A percentile compares a stretch with the other conserved stretches of the same genome.
phyloP scores from a whole-genome alignment of 306 rosid species.

The Trichosanthes truncata region DNA sequence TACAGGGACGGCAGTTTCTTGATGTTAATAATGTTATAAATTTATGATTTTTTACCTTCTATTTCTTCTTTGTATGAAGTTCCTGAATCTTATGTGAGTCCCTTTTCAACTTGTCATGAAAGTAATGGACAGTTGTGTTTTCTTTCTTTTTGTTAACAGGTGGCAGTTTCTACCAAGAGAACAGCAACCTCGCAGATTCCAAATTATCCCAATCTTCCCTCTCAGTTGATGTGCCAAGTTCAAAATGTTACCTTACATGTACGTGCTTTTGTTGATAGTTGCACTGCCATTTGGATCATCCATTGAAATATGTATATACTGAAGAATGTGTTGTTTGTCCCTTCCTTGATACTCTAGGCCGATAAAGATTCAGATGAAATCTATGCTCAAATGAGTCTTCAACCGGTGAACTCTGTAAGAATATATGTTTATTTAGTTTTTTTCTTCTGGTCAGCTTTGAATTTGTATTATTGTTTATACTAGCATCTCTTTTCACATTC shows the following conservation, averaged over 20 bases:
- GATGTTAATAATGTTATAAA: not conserved
- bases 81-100: not conserved
- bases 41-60: not conserved
- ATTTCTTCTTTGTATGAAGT: not conserved
- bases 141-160: constrained; percentile 26
- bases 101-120: not conserved
- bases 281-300: not conserved
- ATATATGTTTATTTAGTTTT: not conserved
- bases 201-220: constrained; percentile 78
- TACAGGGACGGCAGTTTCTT: not conserved
- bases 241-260: constrained; percentile 83
- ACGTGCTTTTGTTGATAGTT: constrained; percentile 13
- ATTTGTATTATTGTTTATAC: not conserved
- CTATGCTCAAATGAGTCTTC: constrained; percentile 94
- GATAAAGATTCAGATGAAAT: constrained; percentile 95
- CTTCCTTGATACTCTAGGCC: constrained; percentile 39
- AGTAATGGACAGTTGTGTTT: not conserved
- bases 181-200: constrained; percentile 91
- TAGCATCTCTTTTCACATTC: not conserved
- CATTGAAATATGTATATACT: not conserved
- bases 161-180: constrained; percentile 86
- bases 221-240: constrained; percentile 87
- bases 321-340: not conserved
- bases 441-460: not conserved
- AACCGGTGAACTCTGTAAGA: constrained; percentile 86